A percentile compares a stretch with the other conserved stretches of the same genome.
phyloP scores from a whole-genome alignment of 352 stramenopile species.

The Pythium monospermum region DNA sequence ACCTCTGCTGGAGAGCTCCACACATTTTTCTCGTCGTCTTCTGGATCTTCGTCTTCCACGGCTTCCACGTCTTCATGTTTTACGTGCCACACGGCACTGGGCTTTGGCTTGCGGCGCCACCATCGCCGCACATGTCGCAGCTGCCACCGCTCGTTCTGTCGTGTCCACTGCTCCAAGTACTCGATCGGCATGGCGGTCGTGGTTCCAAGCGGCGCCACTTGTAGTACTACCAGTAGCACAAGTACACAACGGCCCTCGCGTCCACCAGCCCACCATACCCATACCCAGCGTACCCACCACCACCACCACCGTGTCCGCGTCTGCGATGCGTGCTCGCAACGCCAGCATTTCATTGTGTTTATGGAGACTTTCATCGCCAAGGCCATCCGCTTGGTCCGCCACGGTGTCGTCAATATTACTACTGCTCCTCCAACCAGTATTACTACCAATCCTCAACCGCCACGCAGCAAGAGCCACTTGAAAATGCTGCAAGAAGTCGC shows the following conservation, averaged over 20 bases:
- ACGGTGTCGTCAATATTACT: constrained; percentile 19
- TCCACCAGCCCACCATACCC: too few species aligned
- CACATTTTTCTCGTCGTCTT: background rate
- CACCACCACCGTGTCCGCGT: constrained; percentile 4
- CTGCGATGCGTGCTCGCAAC: constrained; percentile 24
- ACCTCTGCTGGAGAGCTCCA: background rate
- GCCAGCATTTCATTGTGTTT: constrained; percentile 32
- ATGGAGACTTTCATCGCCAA: constrained; percentile 20
- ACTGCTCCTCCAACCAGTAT: background rate
- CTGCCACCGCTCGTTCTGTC: constrained; percentile 26
- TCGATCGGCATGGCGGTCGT: background rate
- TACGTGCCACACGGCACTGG: constrained; percentile 19
- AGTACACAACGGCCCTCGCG: too few species aligned
- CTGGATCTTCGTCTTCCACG: background rate
- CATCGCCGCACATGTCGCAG: constrained; percentile 20
- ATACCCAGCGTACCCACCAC: too few species aligned
- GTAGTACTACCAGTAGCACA: too few species aligned
- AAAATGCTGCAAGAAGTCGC: constrained; percentile 23
- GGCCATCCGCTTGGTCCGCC: constrained; percentile 4
- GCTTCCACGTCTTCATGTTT: constrained; percentile 9
- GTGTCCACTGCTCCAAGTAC: constrained; percentile 21
- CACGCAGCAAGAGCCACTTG: background rate
- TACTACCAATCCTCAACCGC: too few species aligned
- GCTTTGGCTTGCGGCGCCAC: constrained; percentile 18
- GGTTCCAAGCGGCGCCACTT: too few species aligned